Evolutionary conservation across 345 rosid genomes (phyloP), one percentile per base, ranked within the genome.

Genomic region (Carallia pectinifolia): DNA sequence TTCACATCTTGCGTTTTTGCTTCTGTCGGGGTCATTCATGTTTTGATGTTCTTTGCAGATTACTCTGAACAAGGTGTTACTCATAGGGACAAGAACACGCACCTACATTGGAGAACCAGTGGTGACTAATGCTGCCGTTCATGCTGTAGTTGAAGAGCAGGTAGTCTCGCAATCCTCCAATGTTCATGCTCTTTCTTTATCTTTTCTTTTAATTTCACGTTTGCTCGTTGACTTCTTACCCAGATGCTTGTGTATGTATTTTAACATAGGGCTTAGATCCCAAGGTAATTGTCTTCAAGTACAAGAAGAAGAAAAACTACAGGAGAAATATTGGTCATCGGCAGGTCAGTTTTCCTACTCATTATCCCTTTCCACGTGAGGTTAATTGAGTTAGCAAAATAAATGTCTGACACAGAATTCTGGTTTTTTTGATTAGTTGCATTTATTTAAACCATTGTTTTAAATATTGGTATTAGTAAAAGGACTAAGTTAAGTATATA

Each of bases 281-380:
- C 53, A 95, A 95, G 83, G 96, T 88, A 12, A 79, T 87, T 5
- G 96, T 95, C 66, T 95, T 89, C 85, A 95, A 95, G 83, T 95
- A 95, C 66, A 95, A 92, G 88, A 87, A 77, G 78, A 95, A 95
- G 86, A 95, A 95, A 81, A 89, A 90, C 72, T 95, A 95, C 74
- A 83, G 96, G 71, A 91, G 99, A 81, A 95, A 91, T 74, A 95
- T 91, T 44, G 99, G 99, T 58, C 99, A 95, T 66, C 80, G 99
- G 27, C 99, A 95, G 99, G 99, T 95, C 83, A 5, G 4, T 36
- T 12, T 19, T 59, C 15, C 2, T n/a, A 3, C 29, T 23, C 13
- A 31, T 53, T 73, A 4, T 29, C 10, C 54, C 13, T 29, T 44
- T 56, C 17, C 23, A 13, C 12, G 13, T 58, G 6, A 6, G 13